Percentiles rank a stretch among this genome's conserved stretches.
Conservation (phyloP, 805 yeast species). For the Suhomyces sp. region DNA sequence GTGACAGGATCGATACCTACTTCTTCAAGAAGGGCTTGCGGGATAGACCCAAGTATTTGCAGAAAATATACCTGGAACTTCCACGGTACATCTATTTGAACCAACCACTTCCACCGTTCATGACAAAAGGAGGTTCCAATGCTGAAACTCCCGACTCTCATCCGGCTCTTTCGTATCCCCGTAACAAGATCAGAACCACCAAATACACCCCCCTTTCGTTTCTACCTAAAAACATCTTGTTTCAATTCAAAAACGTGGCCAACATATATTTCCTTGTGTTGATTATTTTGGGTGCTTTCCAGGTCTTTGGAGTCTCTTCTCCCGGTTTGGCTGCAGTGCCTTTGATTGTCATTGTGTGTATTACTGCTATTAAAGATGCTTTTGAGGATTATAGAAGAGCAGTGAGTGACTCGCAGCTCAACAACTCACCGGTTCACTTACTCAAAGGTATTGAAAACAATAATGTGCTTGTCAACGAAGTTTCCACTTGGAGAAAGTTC, state of each 20-base stretch:
- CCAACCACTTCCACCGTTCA: conserved; percentile 44
- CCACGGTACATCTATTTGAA: conserved; percentile 50
- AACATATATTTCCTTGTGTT: conserved; percentile 55
- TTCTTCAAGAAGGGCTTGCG: conserved; percentile 19
- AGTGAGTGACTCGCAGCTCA: conserved; percentile 61
- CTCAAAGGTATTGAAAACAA: conserved; percentile 53
- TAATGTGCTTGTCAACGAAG: conserved; percentile 53
- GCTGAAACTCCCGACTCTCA: background rate
- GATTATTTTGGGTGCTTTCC: conserved; percentile 48
- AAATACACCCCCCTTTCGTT: conserved; percentile 59
- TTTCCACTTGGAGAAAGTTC: conserved; percentile 65
- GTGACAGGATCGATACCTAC: conserved; percentile 8
- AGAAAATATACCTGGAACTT: conserved; percentile 34
- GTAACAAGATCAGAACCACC: conserved; percentile 61
- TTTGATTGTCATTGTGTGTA: conserved; percentile 68
- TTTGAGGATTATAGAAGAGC: conserved; percentile 73
- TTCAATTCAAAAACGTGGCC: conserved; percentile 59
- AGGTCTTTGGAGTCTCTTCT: conserved; percentile 65
- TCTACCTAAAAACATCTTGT: conserved; percentile 51
- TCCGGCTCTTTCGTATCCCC: conserved; percentile 41
- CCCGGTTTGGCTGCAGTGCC: conserved; percentile 82
- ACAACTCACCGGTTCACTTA: conserved; percentile 60
- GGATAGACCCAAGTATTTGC: conserved; percentile 31
- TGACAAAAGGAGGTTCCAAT: conserved; percentile 19
- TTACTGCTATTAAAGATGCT: conserved; percentile 76